Conservation (phyloP, 2,329 filamentous ascomycete genomes). For the Stachybotrys echinatus region DNA sequence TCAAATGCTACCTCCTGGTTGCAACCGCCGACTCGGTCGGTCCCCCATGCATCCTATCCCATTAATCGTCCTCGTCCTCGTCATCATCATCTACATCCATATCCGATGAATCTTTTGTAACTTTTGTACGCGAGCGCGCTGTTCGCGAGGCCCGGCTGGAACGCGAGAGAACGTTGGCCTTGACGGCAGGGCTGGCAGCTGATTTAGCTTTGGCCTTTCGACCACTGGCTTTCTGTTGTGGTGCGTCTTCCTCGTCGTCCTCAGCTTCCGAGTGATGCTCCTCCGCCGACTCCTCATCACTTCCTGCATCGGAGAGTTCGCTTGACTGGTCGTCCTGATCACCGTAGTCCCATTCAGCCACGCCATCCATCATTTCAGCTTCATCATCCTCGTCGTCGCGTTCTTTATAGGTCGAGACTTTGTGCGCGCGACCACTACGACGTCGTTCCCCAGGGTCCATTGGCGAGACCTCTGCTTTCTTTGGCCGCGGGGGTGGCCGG, state of each 20-base stretch:
- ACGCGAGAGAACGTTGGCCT: slow-evolving; percentile 16
- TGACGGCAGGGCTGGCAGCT: slow-evolving; percentile 14
- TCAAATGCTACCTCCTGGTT: no score
- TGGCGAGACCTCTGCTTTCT: slow-evolving; percentile 19
- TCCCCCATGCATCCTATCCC: not conserved
- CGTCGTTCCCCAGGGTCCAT: slow-evolving; percentile 42
- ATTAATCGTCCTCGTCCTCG: slow-evolving; percentile 7
- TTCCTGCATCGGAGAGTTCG: slow-evolving; percentile 16
- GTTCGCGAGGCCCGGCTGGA: slow-evolving; percentile 14
- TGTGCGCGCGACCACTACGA: slow-evolving; percentile 48
- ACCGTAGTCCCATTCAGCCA: slow-evolving; percentile 53
- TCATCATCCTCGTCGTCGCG: slow-evolving; percentile 54
- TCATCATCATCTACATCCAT: slow-evolving; percentile 31
- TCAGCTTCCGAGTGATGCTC: slow-evolving; percentile 7
- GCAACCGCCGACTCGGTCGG: no score
- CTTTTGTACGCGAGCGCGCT: slow-evolving; percentile 18
- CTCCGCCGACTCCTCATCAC: slow-evolving; percentile 1
- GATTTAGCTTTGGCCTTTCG: slow-evolving; percentile 16
- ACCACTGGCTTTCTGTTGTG: slow-evolving; percentile 8
- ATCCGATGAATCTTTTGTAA: slow-evolving; percentile 19
- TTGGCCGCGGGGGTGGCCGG: slow-evolving; percentile 20
- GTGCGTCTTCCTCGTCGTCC: slow-evolving; percentile 16
- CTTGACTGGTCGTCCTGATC: slow-evolving; percentile 27
- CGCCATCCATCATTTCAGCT: slow-evolving; percentile 56
- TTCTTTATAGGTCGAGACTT: slow-evolving; percentile 47